phyloP scores from a whole-genome alignment of 108 stramenopile species.

The Tribonema minus region DNA sequence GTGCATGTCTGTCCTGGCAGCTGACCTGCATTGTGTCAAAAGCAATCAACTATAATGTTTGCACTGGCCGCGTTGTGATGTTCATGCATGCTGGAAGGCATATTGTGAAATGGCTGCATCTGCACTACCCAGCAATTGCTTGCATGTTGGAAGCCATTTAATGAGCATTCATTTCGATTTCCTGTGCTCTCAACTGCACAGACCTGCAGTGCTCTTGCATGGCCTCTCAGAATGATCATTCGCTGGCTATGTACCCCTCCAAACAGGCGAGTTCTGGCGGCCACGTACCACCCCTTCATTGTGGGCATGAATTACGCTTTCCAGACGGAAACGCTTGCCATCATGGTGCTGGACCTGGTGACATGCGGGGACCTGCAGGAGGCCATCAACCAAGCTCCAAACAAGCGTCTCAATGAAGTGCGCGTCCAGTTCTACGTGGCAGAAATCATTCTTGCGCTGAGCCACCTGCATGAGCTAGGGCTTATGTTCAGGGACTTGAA shows the following conservation, averaged over 20 bases:
- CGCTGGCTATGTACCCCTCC: constrained; percentile 50
- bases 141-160: neutral
- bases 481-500: constrained; percentile 63
- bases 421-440: constrained; percentile 60
- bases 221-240: neutral
- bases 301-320: constrained; percentile 61
- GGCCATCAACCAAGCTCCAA: constrained; percentile 39
- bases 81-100: neutral
- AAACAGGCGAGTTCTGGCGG: constrained; percentile 39
- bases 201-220: neutral
- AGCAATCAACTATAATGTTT: too few species aligned
- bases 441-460: constrained; percentile 58
- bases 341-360: constrained; percentile 57
- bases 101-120: neutral
- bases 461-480: constrained; percentile 54
- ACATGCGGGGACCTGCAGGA: constrained; percentile 57
- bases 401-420: constrained; percentile 33
- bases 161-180: neutral
- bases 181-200: neutral
- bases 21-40: neutral
- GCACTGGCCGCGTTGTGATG: too few species aligned
- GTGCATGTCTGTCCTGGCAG: neutral
- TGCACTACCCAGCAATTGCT: neutral
- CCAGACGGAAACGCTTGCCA: constrained; percentile 53
- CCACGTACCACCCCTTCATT: constrained; percentile 58